Evolutionary conservation across 352 stramenopile species (phyloP).

Genomic region (Pythium folliculosum): DNA sequence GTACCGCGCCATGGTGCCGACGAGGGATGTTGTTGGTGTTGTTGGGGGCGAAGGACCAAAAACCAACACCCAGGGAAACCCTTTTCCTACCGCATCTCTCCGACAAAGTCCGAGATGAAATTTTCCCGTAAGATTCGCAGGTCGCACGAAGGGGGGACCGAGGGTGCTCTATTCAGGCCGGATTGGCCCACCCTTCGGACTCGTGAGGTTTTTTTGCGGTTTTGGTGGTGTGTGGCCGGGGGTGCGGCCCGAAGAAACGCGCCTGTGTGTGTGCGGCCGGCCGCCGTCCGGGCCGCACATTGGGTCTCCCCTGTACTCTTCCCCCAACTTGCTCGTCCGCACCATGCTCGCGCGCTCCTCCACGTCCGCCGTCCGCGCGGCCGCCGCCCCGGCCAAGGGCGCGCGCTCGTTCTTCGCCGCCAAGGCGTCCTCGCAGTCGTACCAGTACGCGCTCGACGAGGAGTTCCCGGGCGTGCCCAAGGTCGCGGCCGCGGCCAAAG

Average conservation of each 20-base stretch:
- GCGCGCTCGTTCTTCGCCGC: conserved; percentile 63
- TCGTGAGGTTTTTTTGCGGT: conserved; percentile 29
- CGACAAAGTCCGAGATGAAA: conserved; percentile 10
- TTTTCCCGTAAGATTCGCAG: background rate
- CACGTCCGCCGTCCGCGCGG: conserved; percentile 25
- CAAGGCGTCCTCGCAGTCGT: conserved; percentile 57
- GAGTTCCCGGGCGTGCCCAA: conserved; percentile 60
- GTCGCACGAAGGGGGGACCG: background rate
- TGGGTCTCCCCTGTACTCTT: background rate
- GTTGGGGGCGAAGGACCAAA: background rate
- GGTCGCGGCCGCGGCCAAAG: conserved; percentile 39
- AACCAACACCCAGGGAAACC: background rate
- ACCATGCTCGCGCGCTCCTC: conserved; percentile 29
- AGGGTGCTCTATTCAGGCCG: background rate
- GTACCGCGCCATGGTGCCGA: conserved; percentile 45
- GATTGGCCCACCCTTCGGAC: conserved; percentile 1
- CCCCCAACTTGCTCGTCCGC: background rate
- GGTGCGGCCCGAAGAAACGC: conserved; percentile 24
- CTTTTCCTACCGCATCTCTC: background rate
- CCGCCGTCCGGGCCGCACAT: conserved; percentile 3
- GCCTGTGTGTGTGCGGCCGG: background rate
- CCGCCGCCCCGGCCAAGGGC: conserved; percentile 12
- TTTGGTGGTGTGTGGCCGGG: conserved; percentile 25
- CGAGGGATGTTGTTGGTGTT: background rate
- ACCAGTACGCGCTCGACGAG: conserved; percentile 61